Evolutionary conservation across 495 filamentous ascomycete species (phyloP), one percentile per base, ranked within the genome.

Genomic region (Penicillium bovifimosum): DNA sequence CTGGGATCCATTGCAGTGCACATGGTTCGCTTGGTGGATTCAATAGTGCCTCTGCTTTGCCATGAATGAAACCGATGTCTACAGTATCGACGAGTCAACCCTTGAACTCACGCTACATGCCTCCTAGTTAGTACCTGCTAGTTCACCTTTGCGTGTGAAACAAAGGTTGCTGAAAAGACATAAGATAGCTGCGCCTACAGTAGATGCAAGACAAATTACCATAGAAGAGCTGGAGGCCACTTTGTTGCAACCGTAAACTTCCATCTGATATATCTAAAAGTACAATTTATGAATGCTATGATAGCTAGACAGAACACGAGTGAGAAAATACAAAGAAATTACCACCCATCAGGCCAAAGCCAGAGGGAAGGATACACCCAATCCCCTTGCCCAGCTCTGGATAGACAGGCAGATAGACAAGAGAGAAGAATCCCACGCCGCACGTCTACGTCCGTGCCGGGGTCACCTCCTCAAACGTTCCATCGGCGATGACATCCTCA

Each of bases 211-310:
- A 34, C 20, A 35, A n/a, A 7, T 13, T 36, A 11, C n/a, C 28
- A 24, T 24, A 5, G 34, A 36, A 35, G 17, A n/a, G n/a, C n/a
- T n/a, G n/a, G n/a, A 48, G 26, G 13, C 34, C 46, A 31, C 26
- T 38, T 11, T 4, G 6, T 13, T 4, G 35, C 52, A 24, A 38
- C 54, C 35, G 8, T 57, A 48, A n/a, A n/a, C 33, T 52, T 45
- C 38, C 10, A 61, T 54, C 59, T 68, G 34, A 63, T 60, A 62
- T 60, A 55, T 89, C 69, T 48, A 84, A 76, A 59, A 77, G 70
- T 68, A 86, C 86, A 68, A 85, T 89, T 47, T 80, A 62, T 64
- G 39, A 52, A 38, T 58, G 55, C 50, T 42, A 43, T 41, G 13
- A 55, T 39, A 45, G 44, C 54, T 58, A 45, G 47, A 41, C 33